These are phyloP conservation scores for Kodamaea anthophila DNA, from an alignment of 1,139 yeast species.

Conservation along the genomic window DNA sequence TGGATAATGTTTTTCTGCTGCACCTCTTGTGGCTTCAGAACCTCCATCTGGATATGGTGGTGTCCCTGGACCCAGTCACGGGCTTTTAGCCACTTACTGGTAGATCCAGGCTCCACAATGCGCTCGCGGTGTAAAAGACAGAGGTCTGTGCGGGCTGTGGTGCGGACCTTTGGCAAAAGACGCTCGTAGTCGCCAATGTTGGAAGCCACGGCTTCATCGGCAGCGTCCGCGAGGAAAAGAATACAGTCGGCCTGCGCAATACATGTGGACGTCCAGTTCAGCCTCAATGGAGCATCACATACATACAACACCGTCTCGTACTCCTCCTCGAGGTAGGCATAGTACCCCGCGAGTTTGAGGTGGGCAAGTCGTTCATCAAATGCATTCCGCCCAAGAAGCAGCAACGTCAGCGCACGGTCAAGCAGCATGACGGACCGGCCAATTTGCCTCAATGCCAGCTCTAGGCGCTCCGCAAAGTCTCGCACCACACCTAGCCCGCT, in stretches of 20 bases:
- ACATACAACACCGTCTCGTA: slow-evolving; percentile 83
- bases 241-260: slow-evolving; percentile 94
- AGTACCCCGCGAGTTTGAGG: slow-evolving; percentile 79
- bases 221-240: slow-evolving; percentile 63
- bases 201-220: slow-evolving; percentile 54
- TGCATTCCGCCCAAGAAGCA: slow-evolving; percentile 85
- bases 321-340: slow-evolving; percentile 85
- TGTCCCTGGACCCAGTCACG: slow-evolving; percentile 90
- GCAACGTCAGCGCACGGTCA: slow-evolving; percentile 75
- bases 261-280: slow-evolving; percentile 90
- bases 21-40: slow-evolving; percentile 15
- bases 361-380: slow-evolving; percentile 78
- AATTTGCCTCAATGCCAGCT: slow-evolving; percentile 62
- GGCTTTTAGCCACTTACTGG: slow-evolving; percentile 76
- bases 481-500: slow-evolving; percentile 68
- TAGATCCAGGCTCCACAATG: slow-evolving; percentile 77
- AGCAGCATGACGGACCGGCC: slow-evolving; percentile 71
- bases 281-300: slow-evolving; percentile 77
- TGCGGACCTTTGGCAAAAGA: slow-evolving; percentile 63
- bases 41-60: slow-evolving; percentile 74
- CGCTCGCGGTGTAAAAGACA: slow-evolving; percentile 80
- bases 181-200: slow-evolving; percentile 83
- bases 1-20: slow-evolving; percentile 22
- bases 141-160: slow-evolving; percentile 85
- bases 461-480: slow-evolving; percentile 73